Conservation (phyloP, 1,139 yeast species). For the Suhomyces ambrosiae region DNA sequence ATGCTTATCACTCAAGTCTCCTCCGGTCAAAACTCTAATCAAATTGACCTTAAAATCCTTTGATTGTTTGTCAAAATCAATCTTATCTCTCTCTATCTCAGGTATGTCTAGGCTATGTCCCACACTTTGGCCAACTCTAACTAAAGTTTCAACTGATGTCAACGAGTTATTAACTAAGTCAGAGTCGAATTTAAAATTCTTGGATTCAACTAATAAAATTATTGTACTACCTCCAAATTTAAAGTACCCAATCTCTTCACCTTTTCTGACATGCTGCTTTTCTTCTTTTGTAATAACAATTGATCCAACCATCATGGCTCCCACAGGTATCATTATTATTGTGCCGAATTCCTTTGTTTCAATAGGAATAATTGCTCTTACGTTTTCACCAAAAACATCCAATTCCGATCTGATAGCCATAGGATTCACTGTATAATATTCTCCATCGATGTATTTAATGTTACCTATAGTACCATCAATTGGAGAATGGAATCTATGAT, state of each 20-base stretch:
- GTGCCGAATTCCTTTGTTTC: constrained; percentile 74
- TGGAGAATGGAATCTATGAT: constrained; percentile 91
- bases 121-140: constrained; percentile 87
- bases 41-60: constrained; percentile 54
- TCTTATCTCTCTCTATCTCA: constrained; percentile 53
- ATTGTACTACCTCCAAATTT: constrained; percentile 95
- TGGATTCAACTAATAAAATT: constrained; percentile 51
- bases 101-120: constrained; percentile 65
- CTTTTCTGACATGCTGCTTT: constrained; percentile 60
- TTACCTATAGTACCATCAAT: constrained; percentile 72
- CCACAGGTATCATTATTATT: constrained; percentile 79
- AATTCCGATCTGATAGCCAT: constrained; percentile 90
- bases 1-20: constrained; percentile 36
- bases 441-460: constrained; percentile 76
- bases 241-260: constrained; percentile 91
- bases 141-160: constrained; percentile 75
- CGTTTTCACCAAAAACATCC: constrained; percentile 93
- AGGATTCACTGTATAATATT: constrained; percentile 94
- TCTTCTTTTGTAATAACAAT: constrained; percentile 69
- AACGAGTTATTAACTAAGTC: constrained; percentile 72
- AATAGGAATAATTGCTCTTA: constrained; percentile 75
- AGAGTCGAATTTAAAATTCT: constrained; percentile 58
- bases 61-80: constrained; percentile 50
- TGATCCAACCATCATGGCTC: constrained; percentile 99
- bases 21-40: constrained; percentile 65